phyloP scores from a whole-genome alignment of 1,139 yeast species.

The Geotrichum phurueaensis region DNA sequence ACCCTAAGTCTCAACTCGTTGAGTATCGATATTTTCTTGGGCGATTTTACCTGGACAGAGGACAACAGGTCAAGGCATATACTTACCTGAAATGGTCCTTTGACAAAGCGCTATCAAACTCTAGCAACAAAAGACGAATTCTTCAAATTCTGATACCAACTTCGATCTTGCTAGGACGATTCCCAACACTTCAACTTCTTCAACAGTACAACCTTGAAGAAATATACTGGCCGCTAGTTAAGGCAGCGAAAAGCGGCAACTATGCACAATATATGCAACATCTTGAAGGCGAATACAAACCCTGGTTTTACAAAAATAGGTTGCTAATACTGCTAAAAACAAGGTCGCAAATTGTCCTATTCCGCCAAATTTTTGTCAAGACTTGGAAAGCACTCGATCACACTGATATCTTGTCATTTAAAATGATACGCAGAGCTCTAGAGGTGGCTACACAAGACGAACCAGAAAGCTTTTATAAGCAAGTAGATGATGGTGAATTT shows the following conservation, averaged over 20 bases:
- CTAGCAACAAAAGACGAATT: slow-evolving; percentile 38
- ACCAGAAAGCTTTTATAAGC: slow-evolving; percentile 11
- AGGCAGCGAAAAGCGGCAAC: slow-evolving; percentile 29
- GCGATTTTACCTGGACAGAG: slow-evolving; percentile 55
- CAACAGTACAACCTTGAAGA: slow-evolving; percentile 24
- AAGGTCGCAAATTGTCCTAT: slow-evolving; percentile 20
- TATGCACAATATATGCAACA: slow-evolving; percentile 25
- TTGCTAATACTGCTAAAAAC: slow-evolving; percentile 28
- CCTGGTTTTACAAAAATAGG: slow-evolving; percentile 28
- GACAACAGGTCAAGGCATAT: slow-evolving; percentile 51
- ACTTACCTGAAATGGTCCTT: slow-evolving; percentile 62
- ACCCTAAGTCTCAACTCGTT: slow-evolving; percentile 49
- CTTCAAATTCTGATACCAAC: slow-evolving; percentile 54
- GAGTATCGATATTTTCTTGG: slow-evolving; percentile 67
- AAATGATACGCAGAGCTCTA: slow-evolving; percentile 14
- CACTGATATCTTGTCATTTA: slow-evolving; percentile 2
- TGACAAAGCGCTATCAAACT: slow-evolving; percentile 38
- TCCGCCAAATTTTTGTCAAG: slow-evolving; percentile 28
- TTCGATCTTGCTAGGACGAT: slow-evolving; percentile 35
- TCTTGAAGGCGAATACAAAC: slow-evolving; percentile 23
- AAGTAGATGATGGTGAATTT: slow-evolving; percentile 19
- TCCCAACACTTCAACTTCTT: slow-evolving; percentile 31
- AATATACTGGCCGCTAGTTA: slow-evolving; percentile 30
- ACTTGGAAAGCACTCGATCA: slow-evolving; percentile 8
- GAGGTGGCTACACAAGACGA: not conserved